Conservation (phyloP, 495 filamentous ascomycete species). For the Podospora pseudopauciseta region DNA sequence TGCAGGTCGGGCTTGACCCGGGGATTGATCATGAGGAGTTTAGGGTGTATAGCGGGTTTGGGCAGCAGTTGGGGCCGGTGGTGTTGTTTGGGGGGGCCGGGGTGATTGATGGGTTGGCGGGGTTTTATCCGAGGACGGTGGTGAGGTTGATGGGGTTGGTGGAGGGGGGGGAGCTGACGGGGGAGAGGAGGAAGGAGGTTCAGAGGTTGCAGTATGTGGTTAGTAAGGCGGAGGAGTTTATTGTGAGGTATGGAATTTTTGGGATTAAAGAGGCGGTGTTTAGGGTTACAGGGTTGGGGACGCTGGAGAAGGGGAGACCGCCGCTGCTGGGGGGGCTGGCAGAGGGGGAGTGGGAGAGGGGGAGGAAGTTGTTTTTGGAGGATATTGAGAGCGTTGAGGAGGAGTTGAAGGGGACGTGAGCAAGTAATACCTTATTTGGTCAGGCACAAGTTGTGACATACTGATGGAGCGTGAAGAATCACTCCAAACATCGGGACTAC, state of each 20-base stretch:
- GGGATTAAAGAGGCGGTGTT: conserved; percentile 62
- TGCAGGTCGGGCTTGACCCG: conserved; percentile 53
- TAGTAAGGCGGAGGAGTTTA: conserved; percentile 55
- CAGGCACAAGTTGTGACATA: too few relatives aligned
- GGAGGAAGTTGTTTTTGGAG: conserved; percentile 20
- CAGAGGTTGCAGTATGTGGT: conserved; percentile 54
- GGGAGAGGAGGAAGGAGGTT: conserved; percentile 36
- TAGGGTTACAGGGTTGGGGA: conserved; percentile 52
- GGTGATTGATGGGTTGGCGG: conserved; percentile 61
- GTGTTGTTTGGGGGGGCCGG: conserved; percentile 57
- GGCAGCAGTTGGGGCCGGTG: conserved; percentile 61
- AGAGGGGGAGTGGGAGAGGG: conserved; percentile 41
- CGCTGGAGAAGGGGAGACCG: conserved; percentile 52
- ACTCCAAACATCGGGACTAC: too few relatives aligned
- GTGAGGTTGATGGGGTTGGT: conserved; percentile 52
- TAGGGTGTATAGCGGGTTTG: conserved; percentile 60
- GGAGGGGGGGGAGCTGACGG: conserved; percentile 28
- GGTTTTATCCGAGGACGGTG: conserved; percentile 58
- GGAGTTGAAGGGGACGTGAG: neutral
- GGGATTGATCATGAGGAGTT: conserved; percentile 51
- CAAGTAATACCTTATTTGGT: too few relatives aligned
- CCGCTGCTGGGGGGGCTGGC: conserved; percentile 51
- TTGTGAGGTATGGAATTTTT: conserved; percentile 53
- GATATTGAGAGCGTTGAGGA: conserved; percentile 27
- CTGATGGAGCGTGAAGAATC: too few relatives aligned